Percentiles rank a stretch among this genome's conserved stretches.
Conservation (phyloP, 176 grass and related monocot genomes). For the Dactylis glomerata region DNA sequence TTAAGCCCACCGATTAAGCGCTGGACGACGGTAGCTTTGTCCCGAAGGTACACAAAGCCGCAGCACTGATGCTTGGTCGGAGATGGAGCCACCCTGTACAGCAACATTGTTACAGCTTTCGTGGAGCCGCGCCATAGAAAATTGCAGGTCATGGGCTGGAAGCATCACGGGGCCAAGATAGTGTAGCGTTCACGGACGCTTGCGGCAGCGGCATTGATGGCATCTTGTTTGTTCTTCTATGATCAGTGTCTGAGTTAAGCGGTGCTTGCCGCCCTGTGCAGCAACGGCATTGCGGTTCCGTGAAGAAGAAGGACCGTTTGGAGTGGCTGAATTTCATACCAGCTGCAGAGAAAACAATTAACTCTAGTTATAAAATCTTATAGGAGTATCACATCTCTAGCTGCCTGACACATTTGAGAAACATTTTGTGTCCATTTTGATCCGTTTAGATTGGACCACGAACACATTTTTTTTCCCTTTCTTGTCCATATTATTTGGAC, state of each 20-base stretch:
- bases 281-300: neutral
- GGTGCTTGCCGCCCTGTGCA: neutral
- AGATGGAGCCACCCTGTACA: conserved; percentile 6
- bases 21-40: conserved; percentile 23
- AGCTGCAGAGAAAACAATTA: neutral
- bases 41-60: conserved; percentile 21
- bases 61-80: neutral
- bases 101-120: too few relatives aligned
- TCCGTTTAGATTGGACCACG: too few relatives aligned
- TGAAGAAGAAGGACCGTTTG: neutral
- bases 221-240: neutral
- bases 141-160: too few relatives aligned
- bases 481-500: too few relatives aligned
- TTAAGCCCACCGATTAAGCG: neutral
- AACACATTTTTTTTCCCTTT: too few relatives aligned
- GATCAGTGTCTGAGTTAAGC: neutral
- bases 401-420: too few relatives aligned
- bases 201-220: neutral
- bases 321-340: neutral
- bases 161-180: too few relatives aligned
- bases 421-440: too few relatives aligned
- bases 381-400: too few relatives aligned
- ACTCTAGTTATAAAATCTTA: too few relatives aligned
- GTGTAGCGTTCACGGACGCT: neutral
- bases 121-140: too few relatives aligned